phyloP scores from a whole-genome alignment of 208 protist species.

The Herpetomonas tarakana region DNA sequence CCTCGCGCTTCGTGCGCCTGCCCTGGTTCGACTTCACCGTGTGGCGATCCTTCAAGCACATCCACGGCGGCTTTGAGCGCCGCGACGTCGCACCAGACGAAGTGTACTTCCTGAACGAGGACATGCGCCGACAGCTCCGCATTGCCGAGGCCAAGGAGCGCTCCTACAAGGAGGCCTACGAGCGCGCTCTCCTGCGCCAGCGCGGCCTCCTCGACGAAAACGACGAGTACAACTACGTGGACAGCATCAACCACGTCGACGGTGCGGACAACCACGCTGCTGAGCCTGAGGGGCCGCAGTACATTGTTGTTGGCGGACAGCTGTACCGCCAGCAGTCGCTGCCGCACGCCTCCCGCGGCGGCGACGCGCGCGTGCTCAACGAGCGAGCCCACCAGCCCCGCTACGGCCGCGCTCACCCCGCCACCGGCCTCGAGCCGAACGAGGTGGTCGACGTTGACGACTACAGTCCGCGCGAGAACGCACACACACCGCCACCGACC shows the following conservation, averaged over 20 bases:
- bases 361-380: background rate
- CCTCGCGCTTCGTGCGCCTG: conserved; percentile 23
- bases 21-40: conserved; percentile 91
- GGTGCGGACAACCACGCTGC: background rate
- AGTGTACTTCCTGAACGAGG: conserved; percentile 85
- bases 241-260: conserved; percentile 10
- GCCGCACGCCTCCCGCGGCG: background rate
- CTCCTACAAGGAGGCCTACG: conserved; percentile 43
- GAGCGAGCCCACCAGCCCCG: conserved; percentile 1
- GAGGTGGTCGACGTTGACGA: conserved; percentile 2
- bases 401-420: background rate
- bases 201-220: conserved; percentile 9
- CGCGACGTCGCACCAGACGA: conserved; percentile 87
- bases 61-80: conserved; percentile 86
- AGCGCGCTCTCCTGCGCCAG: background rate
- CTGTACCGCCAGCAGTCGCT: conserved; percentile 59
- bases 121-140: conserved; percentile 84
- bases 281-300: conserved; percentile 36
- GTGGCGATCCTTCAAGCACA: conserved; percentile 91
- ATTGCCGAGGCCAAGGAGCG: conserved; percentile 73
- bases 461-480: background rate
- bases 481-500: conserved; percentile 1
- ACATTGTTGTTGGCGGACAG: conserved; percentile 77
- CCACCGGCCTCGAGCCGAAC: conserved; percentile 2
- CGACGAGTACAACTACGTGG: conserved; percentile 6